phyloP scores from a whole-genome alignment of 345 rosid species.

The Pseudoturritis turrita region DNA sequence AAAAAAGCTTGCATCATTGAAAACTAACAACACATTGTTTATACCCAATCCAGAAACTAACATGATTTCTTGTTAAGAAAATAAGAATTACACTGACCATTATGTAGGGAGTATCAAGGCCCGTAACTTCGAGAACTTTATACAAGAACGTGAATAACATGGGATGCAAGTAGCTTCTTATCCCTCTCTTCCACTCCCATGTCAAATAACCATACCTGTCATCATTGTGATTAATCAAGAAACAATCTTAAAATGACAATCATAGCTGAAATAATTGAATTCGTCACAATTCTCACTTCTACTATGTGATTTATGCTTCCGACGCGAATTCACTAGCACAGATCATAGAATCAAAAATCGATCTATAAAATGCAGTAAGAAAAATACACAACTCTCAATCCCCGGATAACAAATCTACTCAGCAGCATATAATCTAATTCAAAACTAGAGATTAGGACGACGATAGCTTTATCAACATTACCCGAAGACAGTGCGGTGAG shows the following conservation, averaged over 20 bases:
- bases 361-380: not conserved
- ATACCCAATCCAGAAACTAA: not conserved
- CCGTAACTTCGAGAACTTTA: constrained; percentile 56
- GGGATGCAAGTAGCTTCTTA: constrained; percentile 91
- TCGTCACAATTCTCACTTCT: not conserved
- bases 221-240: not conserved
- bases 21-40: not conserved
- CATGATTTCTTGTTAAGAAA: not conserved
- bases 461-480: constrained; percentile 17
- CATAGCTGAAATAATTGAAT: not conserved
- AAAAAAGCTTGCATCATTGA: not conserved
- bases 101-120: constrained; percentile 65
- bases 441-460: not conserved
- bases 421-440: not conserved
- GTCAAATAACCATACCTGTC: constrained; percentile 89
- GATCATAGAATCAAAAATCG: not conserved
- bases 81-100: constrained; percentile 46
- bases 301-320: not conserved
- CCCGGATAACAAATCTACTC: not conserved
- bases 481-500: constrained; percentile 76
- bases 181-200: constrained; percentile 92
- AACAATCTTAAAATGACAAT: not conserved
- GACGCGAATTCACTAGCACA: too few relatives aligned
- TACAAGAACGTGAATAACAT: constrained; percentile 66
- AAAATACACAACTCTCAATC: not conserved